phyloP scores from a whole-genome alignment of 805 yeast genomes.

The Wickerhamomyces ciferrii region DNA sequence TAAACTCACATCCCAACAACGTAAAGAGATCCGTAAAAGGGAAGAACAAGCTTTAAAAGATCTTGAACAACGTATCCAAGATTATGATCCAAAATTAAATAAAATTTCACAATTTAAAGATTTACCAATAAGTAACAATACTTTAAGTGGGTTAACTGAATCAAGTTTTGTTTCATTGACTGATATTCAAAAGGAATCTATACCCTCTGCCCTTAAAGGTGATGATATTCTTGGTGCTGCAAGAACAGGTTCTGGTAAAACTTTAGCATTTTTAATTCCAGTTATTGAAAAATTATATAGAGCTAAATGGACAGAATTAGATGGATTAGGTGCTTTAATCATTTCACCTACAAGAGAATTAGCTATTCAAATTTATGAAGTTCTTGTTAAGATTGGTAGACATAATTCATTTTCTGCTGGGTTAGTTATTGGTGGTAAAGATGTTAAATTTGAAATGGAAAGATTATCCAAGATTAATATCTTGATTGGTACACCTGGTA shows the following conservation, averaged over 20 bases:
- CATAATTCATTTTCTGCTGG: slow-evolving; percentile 58
- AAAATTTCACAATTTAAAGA: slow-evolving; percentile 57
- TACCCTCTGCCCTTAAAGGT: slow-evolving; percentile 72
- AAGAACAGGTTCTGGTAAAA: slow-evolving; percentile 96
- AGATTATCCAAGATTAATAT: slow-evolving; percentile 67
- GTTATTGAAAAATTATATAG: slow-evolving; percentile 60
- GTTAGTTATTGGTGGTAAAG: slow-evolving; percentile 58
- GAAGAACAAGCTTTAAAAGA: slow-evolving; percentile 31
- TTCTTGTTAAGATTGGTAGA: slow-evolving; percentile 53
- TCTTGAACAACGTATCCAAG: slow-evolving; percentile 47
- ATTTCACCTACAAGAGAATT: slow-evolving; percentile 66
- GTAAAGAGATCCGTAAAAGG: slow-evolving; percentile 30
- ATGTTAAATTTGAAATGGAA: slow-evolving; percentile 71
- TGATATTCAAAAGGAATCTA: slow-evolving; percentile 77
- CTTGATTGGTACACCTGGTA: slow-evolving; percentile 89
- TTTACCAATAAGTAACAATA: slow-evolving; percentile 64
- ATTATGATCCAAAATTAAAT: slow-evolving; percentile 39
- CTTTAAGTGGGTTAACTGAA: slow-evolving; percentile 68
- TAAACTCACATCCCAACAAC: slow-evolving; percentile 26
- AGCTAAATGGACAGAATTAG: slow-evolving; percentile 31
- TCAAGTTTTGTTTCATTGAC: slow-evolving; percentile 80
- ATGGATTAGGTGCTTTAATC: slow-evolving; percentile 60
- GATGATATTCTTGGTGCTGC: slow-evolving; percentile 95
- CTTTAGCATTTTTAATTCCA: slow-evolving; percentile 84
- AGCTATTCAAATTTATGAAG: slow-evolving; percentile 69